A percentile compares a stretch with the other conserved stretches of the same genome.
Conservation (phyloP, 441 rosid genomes). For the Arabidopsis lyrata region DNA sequence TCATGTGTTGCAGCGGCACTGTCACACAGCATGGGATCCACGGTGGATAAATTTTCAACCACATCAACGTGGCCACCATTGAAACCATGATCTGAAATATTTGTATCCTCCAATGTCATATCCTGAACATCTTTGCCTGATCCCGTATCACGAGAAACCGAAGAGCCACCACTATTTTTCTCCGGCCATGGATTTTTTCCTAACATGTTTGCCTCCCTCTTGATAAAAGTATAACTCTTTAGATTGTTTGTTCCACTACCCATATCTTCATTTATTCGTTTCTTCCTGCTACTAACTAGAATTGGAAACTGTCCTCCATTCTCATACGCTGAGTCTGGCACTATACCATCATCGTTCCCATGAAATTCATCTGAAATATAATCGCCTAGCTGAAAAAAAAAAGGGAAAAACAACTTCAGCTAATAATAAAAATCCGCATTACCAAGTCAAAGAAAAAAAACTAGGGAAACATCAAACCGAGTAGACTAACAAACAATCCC, state of each 20-base stretch:
- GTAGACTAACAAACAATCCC: neutral
- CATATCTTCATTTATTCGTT: conserved; percentile 55
- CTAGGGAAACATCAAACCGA: neutral
- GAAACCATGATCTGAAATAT: conserved; percentile 52
- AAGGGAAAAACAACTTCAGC: conserved; percentile 18
- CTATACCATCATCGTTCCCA: conserved; percentile 73
- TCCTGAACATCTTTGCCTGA: conserved; percentile 54
- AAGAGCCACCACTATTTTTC: conserved; percentile 52
- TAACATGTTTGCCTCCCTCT: conserved; percentile 55
- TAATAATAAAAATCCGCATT: neutral
- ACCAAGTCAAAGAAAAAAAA: neutral
- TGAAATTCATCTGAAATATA: conserved; percentile 63
- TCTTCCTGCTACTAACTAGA: conserved; percentile 51
- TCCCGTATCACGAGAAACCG: conserved; percentile 48
- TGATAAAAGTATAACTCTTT: conserved; percentile 46
- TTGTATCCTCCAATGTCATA: conserved; percentile 52
- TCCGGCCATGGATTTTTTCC: conserved; percentile 64
- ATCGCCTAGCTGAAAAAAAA: conserved; percentile 62
- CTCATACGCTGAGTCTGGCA: conserved; percentile 59
- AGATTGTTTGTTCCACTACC: conserved; percentile 33
- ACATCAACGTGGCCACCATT: conserved; percentile 47
- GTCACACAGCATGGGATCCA: conserved; percentile 55
- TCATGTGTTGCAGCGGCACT: conserved; percentile 49
- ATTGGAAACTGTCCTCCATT: conserved; percentile 48
- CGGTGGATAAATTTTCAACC: conserved; percentile 49